phyloP scores from a whole-genome alignment of 176 grass and related monocot species.

The Oryza coarctata region DNA sequence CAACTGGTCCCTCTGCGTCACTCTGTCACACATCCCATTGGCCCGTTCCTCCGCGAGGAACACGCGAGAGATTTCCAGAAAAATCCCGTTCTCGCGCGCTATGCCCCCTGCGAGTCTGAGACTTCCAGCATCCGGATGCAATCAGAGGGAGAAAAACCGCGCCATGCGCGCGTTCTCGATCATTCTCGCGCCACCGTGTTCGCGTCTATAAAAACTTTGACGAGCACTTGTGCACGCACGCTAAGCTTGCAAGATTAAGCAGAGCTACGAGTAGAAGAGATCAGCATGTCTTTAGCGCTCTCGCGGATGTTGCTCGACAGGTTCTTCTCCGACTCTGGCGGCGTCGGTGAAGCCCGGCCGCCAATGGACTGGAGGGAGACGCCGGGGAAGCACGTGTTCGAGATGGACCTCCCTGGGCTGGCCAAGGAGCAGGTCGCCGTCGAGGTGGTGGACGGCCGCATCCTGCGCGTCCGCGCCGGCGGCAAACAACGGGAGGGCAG shows the following conservation, averaged over 20 bases:
- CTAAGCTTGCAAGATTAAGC: background rate
- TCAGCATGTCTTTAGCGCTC: slow-evolving; percentile 23
- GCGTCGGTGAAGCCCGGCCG: slow-evolving; percentile 18
- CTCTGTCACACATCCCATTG: background rate
- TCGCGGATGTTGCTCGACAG: slow-evolving; percentile 31
- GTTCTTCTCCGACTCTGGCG: slow-evolving; percentile 35
- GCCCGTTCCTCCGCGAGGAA: background rate
- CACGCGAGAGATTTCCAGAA: slow-evolving; percentile 1
- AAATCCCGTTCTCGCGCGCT: background rate
- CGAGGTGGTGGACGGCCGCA: slow-evolving; percentile 47
- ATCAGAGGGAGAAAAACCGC: background rate
- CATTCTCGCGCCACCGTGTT: background rate
- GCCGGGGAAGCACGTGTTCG: slow-evolving; percentile 55
- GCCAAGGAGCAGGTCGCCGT: slow-evolving; percentile 55
- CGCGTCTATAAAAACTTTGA: slow-evolving; percentile 6
- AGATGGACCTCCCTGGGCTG: slow-evolving; percentile 52
- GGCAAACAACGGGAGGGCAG: too few relatives aligned
- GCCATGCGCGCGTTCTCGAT: background rate
- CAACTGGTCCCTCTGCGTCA: background rate
- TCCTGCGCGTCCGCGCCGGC: slow-evolving; percentile 39
- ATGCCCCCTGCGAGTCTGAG: background rate
- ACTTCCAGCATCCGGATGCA: slow-evolving; percentile 7
- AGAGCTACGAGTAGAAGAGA: background rate
- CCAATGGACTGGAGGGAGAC: slow-evolving; percentile 69
- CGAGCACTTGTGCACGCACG: background rate